phyloP scores from a whole-genome alignment of 495 filamentous ascomycete genomes.

The Physcia stellaris region DNA sequence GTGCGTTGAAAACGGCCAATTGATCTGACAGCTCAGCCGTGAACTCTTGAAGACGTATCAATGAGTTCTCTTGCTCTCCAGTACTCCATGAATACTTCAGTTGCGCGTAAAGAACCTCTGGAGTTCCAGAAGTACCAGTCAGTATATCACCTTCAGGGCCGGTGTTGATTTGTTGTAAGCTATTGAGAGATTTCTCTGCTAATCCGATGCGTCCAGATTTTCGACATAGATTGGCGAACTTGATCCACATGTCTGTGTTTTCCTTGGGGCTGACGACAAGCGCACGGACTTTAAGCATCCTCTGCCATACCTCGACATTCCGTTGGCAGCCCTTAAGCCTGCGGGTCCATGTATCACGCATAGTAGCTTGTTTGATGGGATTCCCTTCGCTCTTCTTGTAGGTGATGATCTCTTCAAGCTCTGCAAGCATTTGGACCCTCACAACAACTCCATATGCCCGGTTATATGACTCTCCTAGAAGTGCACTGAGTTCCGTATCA shows the following conservation, averaged over 20 bases:
- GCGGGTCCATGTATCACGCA: conserved; percentile 90
- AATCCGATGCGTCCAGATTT: conserved; percentile 90
- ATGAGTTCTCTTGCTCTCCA: conserved; percentile 53
- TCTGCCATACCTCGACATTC: conserved; percentile 96
- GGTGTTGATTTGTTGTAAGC: conserved; percentile 52
- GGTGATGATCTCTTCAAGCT: conserved; percentile 92
- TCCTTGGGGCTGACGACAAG: conserved; percentile 82
- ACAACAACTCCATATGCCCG: conserved; percentile 92
- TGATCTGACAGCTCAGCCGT: conserved; percentile 64
- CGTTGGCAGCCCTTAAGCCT: conserved; percentile 89
- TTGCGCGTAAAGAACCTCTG: conserved; percentile 78
- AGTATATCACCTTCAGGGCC: conserved; percentile 35
- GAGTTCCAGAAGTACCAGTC: conserved; percentile 14
- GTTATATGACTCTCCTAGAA: conserved; percentile 93
- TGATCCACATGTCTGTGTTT: conserved; percentile 98
- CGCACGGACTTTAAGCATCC: conserved; percentile 89
- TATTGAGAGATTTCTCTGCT: conserved; percentile 90
- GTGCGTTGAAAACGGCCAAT: conserved; percentile 43
- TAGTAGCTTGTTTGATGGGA: conserved; percentile 68
- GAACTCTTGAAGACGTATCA: conserved; percentile 70
- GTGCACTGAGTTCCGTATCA: conserved; percentile 84
- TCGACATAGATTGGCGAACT: conserved; percentile 93
- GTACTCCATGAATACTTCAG: conserved; percentile 92
- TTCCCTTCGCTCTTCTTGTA: conserved; percentile 84
- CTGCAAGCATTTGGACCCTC: conserved; percentile 94